Base-by-base conservation (phyloP, 441 rosid species). In the Kokia cookei region DNA sequence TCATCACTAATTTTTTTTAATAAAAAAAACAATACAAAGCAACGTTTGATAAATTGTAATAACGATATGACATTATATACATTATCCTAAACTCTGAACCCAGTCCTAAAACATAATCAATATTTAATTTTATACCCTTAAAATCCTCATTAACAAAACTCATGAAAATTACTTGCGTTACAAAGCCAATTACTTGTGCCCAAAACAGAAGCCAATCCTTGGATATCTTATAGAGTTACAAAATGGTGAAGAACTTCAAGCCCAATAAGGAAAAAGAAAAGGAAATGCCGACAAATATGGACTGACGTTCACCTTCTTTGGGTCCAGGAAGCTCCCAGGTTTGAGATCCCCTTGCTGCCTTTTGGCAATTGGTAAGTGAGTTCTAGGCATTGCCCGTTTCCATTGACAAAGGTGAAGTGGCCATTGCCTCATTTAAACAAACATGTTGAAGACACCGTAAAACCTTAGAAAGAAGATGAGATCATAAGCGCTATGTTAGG, bases 391-490 rank as follows among this genome's bases (percentile, higher is more conserved):
- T 15, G 22, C 65, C 37, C 10, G 15, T 9, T 9, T 45, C 15
- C 50, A 45, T 45, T 45, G 15, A 51, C 8, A 51, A 1, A 51
- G 19, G 1, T 32, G 37, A 67, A 54, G 55, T 67, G 81, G 83
- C 40, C 86, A 76, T 81, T 58, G 71, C 74, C 68, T 61, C 73
- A 27, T 80, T 75, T 62, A 65, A 76, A 50, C 55, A 71, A 77
- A 75, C 80, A 75, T 47, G 67, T 71, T 77, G 40, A 12, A 75
- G 67, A 45, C 60, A 42, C 13, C 48, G 57, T 5, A 19, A 63
- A 64, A 27, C 54, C 32, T 42, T 65, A 73, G 80, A 79, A 81
- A 32, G 6, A 78, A 26, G 76, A 84, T 80, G 79, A 73, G 81
- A 77, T 70, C 50, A 79, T 80, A 78, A 27, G 69, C 72, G 58